Evolutionary conservation across 192 early-diverging fungal species (phyloP).

Genomic region (Obelidium mucronatum): DNA sequence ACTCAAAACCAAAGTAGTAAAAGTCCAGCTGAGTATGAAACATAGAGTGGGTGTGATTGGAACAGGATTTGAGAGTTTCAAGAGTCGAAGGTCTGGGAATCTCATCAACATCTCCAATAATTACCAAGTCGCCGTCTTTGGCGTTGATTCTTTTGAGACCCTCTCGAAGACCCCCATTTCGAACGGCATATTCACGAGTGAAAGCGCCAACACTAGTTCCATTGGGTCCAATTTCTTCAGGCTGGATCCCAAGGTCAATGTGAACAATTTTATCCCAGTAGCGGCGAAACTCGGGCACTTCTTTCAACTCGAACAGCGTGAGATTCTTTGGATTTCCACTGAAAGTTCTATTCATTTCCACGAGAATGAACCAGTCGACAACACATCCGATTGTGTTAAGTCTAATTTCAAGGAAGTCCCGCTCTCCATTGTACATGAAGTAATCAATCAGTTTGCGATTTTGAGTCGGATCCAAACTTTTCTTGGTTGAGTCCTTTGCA

Average conservation of each 20-base stretch:
- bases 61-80: not conserved
- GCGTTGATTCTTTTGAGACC: not conserved
- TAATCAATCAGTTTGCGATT: not conserved
- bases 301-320: not conserved
- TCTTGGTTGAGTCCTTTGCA: not conserved
- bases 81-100: not conserved
- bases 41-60: not conserved
- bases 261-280: not conserved
- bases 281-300: not conserved
- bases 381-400: not conserved
- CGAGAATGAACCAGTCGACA: not conserved
- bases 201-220: too few species aligned
- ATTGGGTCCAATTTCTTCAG: not conserved
- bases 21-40: not conserved
- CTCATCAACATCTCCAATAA: not conserved
- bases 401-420: not conserved
- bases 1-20: not conserved
- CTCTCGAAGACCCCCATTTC: not conserved
- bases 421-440: conserved; percentile 1
- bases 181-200: not conserved
- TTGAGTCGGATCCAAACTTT: not conserved
- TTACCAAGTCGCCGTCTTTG: not conserved
- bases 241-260: not conserved
- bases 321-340: not conserved
- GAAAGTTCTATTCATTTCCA: not conserved